phyloP scores from a whole-genome alignment of 2,329 filamentous ascomycete genomes.

The Arthrobotrys sphaeroides region DNA sequence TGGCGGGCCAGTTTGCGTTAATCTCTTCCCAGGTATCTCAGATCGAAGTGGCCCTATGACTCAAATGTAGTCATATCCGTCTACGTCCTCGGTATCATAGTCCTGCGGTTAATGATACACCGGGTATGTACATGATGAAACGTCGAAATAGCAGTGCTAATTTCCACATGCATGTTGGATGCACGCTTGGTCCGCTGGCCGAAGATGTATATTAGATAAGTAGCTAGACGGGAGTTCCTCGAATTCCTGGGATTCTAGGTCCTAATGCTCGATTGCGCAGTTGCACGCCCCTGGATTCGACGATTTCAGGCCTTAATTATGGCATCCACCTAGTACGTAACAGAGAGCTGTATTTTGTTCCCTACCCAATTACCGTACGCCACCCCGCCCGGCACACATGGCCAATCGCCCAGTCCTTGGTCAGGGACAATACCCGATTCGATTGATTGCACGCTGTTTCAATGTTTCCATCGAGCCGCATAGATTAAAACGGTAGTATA shows the following conservation, averaged over 20 bases:
- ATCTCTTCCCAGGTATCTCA: too few relatives aligned
- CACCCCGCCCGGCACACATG: neutral
- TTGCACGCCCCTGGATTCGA: neutral
- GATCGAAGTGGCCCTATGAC: neutral
- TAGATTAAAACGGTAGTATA: neutral
- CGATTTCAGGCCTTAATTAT: neutral
- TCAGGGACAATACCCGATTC: too few relatives aligned
- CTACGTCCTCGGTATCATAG: too few relatives aligned
- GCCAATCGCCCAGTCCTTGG: neutral
- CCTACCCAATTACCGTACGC: conserved; percentile 9
- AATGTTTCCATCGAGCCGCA: neutral
- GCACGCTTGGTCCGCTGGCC: neutral
- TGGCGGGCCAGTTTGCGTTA: too few relatives aligned
- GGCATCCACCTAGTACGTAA: neutral
- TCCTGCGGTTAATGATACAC: conserved; percentile 34
- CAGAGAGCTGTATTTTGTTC: neutral
- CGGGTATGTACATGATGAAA: conserved; percentile 3
- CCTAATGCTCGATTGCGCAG: too few relatives aligned
- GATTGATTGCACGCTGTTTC: too few relatives aligned
- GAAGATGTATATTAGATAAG: too few relatives aligned
- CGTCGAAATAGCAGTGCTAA: conserved; percentile 5
- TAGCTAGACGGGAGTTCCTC: too few relatives aligned
- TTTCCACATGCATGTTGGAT: conserved; percentile 7
- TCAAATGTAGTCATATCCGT: neutral
- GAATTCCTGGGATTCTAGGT: too few relatives aligned